Evolutionary conservation across 164 flowering plant species (phyloP), one percentile per base, ranked within the genome.

Genomic region (Aristolochia contorta): DNA sequence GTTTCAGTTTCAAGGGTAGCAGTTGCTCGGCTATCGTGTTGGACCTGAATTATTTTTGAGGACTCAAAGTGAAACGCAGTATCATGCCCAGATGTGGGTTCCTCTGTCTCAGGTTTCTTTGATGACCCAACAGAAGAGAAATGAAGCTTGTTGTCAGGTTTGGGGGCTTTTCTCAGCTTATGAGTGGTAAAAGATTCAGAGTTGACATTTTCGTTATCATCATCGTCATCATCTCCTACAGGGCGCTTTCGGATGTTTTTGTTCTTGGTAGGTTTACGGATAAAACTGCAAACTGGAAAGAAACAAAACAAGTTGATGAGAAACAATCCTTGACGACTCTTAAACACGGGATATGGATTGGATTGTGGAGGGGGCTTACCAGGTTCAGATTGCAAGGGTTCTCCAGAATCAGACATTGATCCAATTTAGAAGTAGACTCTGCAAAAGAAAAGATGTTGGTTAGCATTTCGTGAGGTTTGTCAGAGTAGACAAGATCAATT

Each of bases 1-100:
- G 96, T 92, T 71, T 89, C 98, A 12, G 96, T 89, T 61, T 92
- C 96, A 8, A 89, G 67, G 7, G 86, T 84, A 14, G 98, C 96
- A 0, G 98, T 92, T 12, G 96, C 98, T 64, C 71, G 79, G 62
- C 78, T 89, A 66, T 89, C 96, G 60, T 84, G 68, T n/a, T 87
- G 80, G 47, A 92, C 93, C 60, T 92, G 98, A 57, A 92, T 85
- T 62, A 79, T 84, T 58, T 77, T 89, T 2, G 95, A 89, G 18
- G 98, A 89, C 63, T 89, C 96, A 50, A 78, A 89, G 6, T 85
- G 84, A 58, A 92, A 92, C 14, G 79, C 21, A 0, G 82, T 21
- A 1, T 60, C 47, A 16, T 20, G 8, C 18, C n/a, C 16, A 21
- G 32, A 83, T n/a, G 3, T 61, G 7, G 80, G 52, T 16, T 70